Percentiles rank a stretch among this genome's conserved stretches.
Evolutionary conservation across 768 basidiomycete species (phyloP).

Genomic region (Grammothele lineata): DNA sequence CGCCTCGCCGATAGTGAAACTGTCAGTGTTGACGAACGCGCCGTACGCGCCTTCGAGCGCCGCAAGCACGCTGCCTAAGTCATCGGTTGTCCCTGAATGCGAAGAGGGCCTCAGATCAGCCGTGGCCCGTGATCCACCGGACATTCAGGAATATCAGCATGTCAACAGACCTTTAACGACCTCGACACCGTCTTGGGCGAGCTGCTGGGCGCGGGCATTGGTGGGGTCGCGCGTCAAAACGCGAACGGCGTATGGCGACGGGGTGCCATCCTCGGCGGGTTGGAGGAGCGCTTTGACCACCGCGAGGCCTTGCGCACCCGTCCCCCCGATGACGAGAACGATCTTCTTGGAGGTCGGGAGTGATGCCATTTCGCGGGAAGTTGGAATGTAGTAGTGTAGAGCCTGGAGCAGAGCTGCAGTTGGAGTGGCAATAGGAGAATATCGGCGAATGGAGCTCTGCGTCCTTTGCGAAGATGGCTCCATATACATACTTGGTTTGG

Average conservation of each 20-base stretch:
- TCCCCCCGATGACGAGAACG: conserved; percentile 42
- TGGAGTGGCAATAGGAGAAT: too few species aligned
- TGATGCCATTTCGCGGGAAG: too few species aligned
- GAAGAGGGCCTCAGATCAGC: too few species aligned
- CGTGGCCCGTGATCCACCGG: too few species aligned
- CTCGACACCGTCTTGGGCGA: conserved; percentile 33
- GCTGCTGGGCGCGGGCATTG: conserved; percentile 29
- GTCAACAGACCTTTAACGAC: conserved; percentile 29
- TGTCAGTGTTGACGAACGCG: conserved; percentile 32
- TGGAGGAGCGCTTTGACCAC: conserved; percentile 36
- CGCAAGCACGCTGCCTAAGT: conserved; percentile 25
- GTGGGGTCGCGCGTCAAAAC: conserved; percentile 35
- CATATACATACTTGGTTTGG: too few species aligned
- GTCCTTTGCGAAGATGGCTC: too few species aligned
- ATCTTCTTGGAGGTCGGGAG: conserved; percentile 23
- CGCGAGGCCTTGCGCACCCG: conserved; percentile 40
- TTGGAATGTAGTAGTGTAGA: too few species aligned
- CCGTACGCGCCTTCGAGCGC: conserved; percentile 32
- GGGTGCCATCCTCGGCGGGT: conserved; percentile 30
- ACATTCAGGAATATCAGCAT: too few species aligned
- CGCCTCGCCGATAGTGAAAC: conserved; percentile 37
- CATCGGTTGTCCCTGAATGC: conserved; percentile 29
- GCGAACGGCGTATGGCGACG: conserved; percentile 37
- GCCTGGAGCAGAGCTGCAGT: too few species aligned
- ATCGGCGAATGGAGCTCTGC: too few species aligned